Conservation (phyloP, 305 asterid species). For the Rubia peregrina region DNA sequence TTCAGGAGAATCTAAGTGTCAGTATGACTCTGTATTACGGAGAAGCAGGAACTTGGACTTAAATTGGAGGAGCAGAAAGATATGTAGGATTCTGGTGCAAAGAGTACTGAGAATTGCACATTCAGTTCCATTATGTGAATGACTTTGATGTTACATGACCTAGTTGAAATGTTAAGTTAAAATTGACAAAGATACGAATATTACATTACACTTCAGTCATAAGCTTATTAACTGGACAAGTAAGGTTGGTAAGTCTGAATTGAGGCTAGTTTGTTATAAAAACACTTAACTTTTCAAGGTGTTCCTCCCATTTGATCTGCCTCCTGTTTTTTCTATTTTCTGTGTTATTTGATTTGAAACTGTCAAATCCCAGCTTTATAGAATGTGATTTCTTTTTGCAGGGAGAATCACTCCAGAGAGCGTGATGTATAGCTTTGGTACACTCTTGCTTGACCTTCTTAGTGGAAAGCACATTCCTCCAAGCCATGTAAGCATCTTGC, state of each 20-base stretch:
- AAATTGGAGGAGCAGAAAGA: not conserved
- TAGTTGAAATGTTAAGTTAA: not conserved
- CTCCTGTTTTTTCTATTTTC: not conserved
- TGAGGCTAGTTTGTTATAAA: not conserved
- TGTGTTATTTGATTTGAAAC: not conserved
- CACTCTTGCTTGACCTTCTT: slow-evolving; percentile 93
- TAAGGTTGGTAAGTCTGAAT: not conserved
- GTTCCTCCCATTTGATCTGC: not conserved
- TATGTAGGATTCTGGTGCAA: not conserved
- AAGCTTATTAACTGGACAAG: not conserved
- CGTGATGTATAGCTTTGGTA: slow-evolving; percentile 92
- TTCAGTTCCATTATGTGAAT: not conserved
- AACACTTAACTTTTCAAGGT: too few relatives aligned
- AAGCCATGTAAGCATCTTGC: slow-evolving; percentile 56
- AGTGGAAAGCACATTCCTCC: slow-evolving; percentile 98
- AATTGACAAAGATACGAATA: not conserved
- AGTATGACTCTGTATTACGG: not conserved
- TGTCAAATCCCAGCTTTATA: not conserved
- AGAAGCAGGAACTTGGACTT: not conserved
- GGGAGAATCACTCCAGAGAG: slow-evolving; percentile 96
- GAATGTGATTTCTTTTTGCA: slow-evolving; percentile 25
- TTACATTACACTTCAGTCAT: not conserved
- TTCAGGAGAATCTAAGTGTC: not conserved
- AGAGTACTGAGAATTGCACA: not conserved
- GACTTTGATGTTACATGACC: not conserved